Evolutionary conservation across 352 stramenopile genomes (phyloP), one percentile per base, ranked within the genome.

Genomic region (Phytophthora multivora): DNA sequence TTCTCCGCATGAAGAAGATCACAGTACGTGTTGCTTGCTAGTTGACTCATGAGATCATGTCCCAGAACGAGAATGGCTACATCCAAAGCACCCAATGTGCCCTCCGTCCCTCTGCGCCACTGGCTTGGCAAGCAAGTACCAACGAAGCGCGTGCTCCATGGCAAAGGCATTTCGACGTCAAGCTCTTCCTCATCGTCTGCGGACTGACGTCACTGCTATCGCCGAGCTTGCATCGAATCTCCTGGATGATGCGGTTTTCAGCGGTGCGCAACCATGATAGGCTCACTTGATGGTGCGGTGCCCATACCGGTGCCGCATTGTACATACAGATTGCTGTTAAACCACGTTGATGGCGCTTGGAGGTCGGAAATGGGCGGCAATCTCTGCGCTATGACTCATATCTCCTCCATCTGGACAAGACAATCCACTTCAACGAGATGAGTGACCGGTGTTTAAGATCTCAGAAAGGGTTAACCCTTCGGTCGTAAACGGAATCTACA

Each of bases 41-140:
- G n/a, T n/a, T 16, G 33, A 16, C 16, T 38, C 36, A 26, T 33
- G n/a, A 26, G 51, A 40, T 59, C 51, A 59, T 59, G 51, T 59
- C 51, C 51, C 51, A 59, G 38, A 42, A 36, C 13, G 35, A 28
- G 21, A 36, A 18, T 48, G 25, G 50, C 47, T 53, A 42, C 16
- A 40, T 40, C 4, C 46, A 43, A 41, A 5, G 4, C 38, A 58
- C n/a, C 50, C 50, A 48, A 31, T 41, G 35, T 39, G 19, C 12
- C 4, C 33, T 55, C 10, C 19, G 12, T 55, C 48, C 50, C 36
- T 57, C 51, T 58, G 51, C 51, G 51, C 26, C 39, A 38, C 25
- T 31, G n/a, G 13, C 30, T n/a, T 36, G 25, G 3, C 43, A 12
- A 23, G 43, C n/a, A 9, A 19, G 23, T 9, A 25, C 3, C 18